Base-by-base conservation (phyloP, 1,284 basidiomycete genomes). In the Vanrija sp. region DNA sequence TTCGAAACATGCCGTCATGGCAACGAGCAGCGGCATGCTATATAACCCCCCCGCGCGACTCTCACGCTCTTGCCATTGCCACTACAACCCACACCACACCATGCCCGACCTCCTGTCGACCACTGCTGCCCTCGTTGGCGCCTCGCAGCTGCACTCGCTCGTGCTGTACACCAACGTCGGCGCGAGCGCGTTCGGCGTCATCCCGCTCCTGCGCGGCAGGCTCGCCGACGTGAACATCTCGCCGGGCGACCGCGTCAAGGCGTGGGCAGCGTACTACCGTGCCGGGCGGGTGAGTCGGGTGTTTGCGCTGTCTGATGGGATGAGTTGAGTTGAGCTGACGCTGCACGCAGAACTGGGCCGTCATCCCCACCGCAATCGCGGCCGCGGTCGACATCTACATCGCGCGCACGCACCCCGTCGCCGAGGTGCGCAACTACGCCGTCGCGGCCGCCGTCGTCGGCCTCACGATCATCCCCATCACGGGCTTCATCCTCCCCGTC, bases 161-260 rank as follows among this genome's bases (percentile, higher is more conserved):
- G 57, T 64, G 46, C 58, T 70, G 49, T 68, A 65, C 61, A 19
- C 51, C 40, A 58, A 61, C 43, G 19, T 67, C 34, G 59, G 55
- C 26, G 55, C 57, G 19, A 34, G n/a, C 7, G 58, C 63, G 44
- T 43, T 60, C 38, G 68, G 68, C 38, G n/a, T 60, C 38, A 54
- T 67, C 28, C 60, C 66, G 1, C 55, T 65, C 12, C 43, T 70
- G 38, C 60, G 54, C 38, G 63, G 61, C 18, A 43, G 50, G 15
- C 21, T 65, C 16, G 54, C 40, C 40, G 18, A 49, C 25, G 26
- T 55, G 14, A 18, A 25, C 21, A 25, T 61, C 21, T 16, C 9
- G 1, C 15, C 46, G 0, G 19, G 34, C n/a, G 56, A 60, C 52
- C 49, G 57, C 50, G 52, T 60, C 53, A 25, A 51, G 43, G 49